phyloP scores from a whole-genome alignment of 345 rosid genomes.

The Hypericum androsaemum region DNA sequence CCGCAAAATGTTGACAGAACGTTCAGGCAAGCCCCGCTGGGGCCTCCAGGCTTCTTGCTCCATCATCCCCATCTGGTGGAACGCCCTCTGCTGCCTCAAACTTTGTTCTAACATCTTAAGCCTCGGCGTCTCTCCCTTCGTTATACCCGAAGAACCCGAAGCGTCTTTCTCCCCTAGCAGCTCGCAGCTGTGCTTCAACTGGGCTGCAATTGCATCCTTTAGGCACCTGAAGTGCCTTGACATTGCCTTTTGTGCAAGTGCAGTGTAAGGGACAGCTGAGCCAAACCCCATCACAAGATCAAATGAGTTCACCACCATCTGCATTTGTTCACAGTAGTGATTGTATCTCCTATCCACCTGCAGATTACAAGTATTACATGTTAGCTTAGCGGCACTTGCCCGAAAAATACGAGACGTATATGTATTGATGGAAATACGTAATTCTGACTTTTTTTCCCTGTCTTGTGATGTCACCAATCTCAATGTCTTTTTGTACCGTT shows the following conservation, averaged over 20 bases:
- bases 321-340: conserved; percentile 96
- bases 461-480: conserved; percentile 4
- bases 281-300: conserved; percentile 91
- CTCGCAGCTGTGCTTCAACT: conserved; percentile 69
- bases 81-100: conserved; percentile 80
- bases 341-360: conserved; percentile 93
- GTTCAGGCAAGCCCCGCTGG: conserved; percentile 89
- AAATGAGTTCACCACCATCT: conserved; percentile 90
- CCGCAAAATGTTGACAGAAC: conserved; percentile 81
- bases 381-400: no score
- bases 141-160: conserved; percentile 55
- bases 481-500: neutral
- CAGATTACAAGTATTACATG: neutral
- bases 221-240: conserved; percentile 90
- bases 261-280: conserved; percentile 82
- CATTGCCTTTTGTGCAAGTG: conserved; percentile 97
- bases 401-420: no score
- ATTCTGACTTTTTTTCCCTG: no score
- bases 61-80: conserved; percentile 95
- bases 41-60: conserved; percentile 98
- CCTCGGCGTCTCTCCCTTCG: conserved; percentile 93
- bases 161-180: conserved; percentile 72
- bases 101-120: conserved; percentile 75
- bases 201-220: conserved; percentile 67
- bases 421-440: no score